Evolutionary conservation across 768 basidiomycete species (phyloP).

Genomic region (Boletellus emodensis): DNA sequence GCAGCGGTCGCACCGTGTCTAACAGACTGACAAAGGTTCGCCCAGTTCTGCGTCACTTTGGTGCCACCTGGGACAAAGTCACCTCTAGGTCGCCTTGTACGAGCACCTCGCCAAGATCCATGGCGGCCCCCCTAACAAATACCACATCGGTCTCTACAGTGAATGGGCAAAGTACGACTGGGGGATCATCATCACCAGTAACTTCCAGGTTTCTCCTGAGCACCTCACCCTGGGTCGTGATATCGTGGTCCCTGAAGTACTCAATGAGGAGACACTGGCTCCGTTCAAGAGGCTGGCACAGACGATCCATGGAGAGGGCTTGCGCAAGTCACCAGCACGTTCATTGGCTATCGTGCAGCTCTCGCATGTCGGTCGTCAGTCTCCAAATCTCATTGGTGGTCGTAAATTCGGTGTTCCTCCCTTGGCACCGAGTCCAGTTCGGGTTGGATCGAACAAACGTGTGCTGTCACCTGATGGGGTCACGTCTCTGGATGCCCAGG

Average conservation of each 20-base stretch:
- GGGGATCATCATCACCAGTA: conserved; percentile 90
- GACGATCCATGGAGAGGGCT: conserved; percentile 42
- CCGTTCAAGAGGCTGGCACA: conserved; percentile 51
- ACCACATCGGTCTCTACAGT: conserved; percentile 63
- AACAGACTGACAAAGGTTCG: conserved; percentile 56
- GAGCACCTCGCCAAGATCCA: conserved; percentile 67
- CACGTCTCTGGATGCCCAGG: conserved; percentile 2
- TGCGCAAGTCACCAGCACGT: conserved; percentile 6
- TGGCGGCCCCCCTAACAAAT: conserved; percentile 69
- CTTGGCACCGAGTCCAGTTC: conserved; percentile 66
- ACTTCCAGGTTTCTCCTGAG: conserved; percentile 59
- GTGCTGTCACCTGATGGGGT: conserved; percentile 5
- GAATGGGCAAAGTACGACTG: conserved; percentile 73
- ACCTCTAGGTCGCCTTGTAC: conserved; percentile 74
- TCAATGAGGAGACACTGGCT: conserved; percentile 41
- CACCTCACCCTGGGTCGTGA: conserved; percentile 76
- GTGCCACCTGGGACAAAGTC: neutral
- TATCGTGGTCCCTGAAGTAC: conserved; percentile 48
- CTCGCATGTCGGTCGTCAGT: conserved; percentile 81
- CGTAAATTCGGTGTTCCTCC: conserved; percentile 58
- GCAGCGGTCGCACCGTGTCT: conserved; percentile 31
- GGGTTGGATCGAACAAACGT: conserved; percentile 37
- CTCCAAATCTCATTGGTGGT: conserved; percentile 66
- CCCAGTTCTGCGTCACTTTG: neutral
- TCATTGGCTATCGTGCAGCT: conserved; percentile 74